Percentiles rank a stretch among this genome's conserved stretches.
These are phyloP conservation scores for Akanthomyces dipterigenus DNA, from an alignment of 2,329 filamentous ascomycete species.

Conservation along the genomic window DNA sequence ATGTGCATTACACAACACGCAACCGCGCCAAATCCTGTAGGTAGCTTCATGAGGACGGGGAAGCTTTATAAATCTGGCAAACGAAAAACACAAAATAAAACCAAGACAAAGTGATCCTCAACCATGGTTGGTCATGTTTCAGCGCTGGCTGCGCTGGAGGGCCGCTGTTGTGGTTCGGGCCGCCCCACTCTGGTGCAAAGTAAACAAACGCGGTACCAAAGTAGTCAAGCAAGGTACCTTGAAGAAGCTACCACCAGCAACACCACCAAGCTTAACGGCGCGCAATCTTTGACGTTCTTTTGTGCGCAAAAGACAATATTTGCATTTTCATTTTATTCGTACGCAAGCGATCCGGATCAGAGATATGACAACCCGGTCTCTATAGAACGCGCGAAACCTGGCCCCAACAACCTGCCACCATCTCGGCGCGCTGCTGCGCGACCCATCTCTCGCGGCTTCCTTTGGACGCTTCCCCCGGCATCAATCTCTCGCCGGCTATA, in stretches of 20 bases:
- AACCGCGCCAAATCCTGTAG: not conserved
- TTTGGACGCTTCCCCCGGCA: not conserved
- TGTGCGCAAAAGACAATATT: not conserved
- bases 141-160: not conserved
- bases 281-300: not conserved
- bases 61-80: not conserved
- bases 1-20: not conserved
- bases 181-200: slow-evolving; percentile 17
- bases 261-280: slow-evolving; percentile 1
- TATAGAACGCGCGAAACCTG: not conserved
- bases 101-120: not conserved
- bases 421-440: not conserved
- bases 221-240: not conserved
- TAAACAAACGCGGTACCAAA: slow-evolving; percentile 26
- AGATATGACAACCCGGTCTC: slow-evolving; percentile 7
- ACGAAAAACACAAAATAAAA: not conserved
- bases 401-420: not conserved
- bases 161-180: not conserved
- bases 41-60: not conserved
- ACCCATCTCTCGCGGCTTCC: not conserved
- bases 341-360: not conserved
- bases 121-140: not conserved
- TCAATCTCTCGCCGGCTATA: not conserved
- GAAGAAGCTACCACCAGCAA: slow-evolving; percentile 1
- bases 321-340: slow-evolving; percentile 6